A percentile compares a stretch with the other conserved stretches of the same genome.
Conservation (phyloP, 2,329 filamentous ascomycete genomes). For the Pseudocercospora eumusae region DNA sequence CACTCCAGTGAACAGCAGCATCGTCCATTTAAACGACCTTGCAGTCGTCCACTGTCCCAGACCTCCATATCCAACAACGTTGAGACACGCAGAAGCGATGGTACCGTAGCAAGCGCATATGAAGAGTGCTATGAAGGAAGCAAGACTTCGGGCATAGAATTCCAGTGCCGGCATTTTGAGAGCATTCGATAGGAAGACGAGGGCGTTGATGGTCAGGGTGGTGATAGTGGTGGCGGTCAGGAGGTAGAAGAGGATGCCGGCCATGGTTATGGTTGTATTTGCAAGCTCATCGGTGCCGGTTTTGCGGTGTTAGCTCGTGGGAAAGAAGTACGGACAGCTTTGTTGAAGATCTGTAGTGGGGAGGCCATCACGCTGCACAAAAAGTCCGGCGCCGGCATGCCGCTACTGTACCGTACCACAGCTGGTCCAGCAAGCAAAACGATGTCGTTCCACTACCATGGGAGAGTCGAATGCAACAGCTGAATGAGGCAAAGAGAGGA, state of each 20-base stretch:
- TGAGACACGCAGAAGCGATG: constrained; percentile 69
- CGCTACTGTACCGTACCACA: not conserved
- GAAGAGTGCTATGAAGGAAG: constrained; percentile 45
- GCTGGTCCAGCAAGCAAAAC: not conserved
- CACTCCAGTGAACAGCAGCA: constrained; percentile 74
- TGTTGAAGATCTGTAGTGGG: not conserved
- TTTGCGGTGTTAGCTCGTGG: not conserved
- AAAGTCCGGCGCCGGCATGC: not conserved
- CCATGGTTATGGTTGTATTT: constrained; percentile 20
- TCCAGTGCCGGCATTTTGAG: constrained; percentile 44
- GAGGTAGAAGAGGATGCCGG: constrained; percentile 34
- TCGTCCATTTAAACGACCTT: constrained; percentile 75
- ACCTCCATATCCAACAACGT: constrained; percentile 69
- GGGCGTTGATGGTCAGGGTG: constrained; percentile 39
- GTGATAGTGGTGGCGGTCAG: constrained; percentile 33
- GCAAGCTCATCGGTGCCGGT: not conserved
- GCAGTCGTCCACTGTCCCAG: constrained; percentile 84
- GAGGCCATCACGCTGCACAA: not conserved
- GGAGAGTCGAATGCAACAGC: not conserved
- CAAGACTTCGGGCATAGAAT: constrained; percentile 66
- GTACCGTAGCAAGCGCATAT: constrained; percentile 69
- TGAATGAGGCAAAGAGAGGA: not conserved
- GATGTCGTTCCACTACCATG: not conserved
- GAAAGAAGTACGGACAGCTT: not conserved
- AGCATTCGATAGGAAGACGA: constrained; percentile 40